These are phyloP conservation scores for Melocanna baccifera DNA, from an alignment of 176 grass and related monocot genomes.

Conservation along the genomic window DNA sequence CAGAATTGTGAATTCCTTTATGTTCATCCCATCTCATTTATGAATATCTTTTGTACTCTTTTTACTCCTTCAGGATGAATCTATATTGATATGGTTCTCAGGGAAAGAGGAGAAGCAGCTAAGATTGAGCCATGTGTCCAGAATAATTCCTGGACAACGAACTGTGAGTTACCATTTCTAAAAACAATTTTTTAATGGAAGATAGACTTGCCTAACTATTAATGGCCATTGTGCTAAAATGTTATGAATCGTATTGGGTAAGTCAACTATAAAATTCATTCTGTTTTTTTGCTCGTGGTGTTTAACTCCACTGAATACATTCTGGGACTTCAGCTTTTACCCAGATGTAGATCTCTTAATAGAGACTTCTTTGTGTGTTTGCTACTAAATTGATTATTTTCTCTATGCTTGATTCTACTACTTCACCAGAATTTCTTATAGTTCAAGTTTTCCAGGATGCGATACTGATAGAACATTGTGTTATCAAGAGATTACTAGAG, in stretches of 20 bases:
- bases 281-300: not conserved
- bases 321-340: not conserved
- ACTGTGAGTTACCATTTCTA: conserved; percentile 53
- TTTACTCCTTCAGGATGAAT: conserved; percentile 69
- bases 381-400: conserved; percentile 11
- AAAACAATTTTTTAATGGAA: not conserved
- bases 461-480: not conserved
- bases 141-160: conserved; percentile 90
- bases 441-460: not conserved
- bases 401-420: not conserved
- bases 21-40: not conserved
- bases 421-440: not conserved
- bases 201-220: not conserved
- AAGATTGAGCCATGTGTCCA: conserved; percentile 83
- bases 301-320: conserved; percentile 5
- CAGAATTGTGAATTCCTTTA: conserved; percentile 7
- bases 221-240: not conserved
- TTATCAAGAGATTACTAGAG: not conserved
- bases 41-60: not conserved
- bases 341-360: not conserved
- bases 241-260: not conserved
- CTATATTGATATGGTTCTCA: conserved; percentile 79
- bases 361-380: not conserved
- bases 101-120: conserved; percentile 87
- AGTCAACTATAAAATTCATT: not conserved